Evolutionary conservation across 2,329 filamentous ascomycete genomes (phyloP), one percentile per base, ranked within the genome.

Genomic region (Remersonia thermophila): DNA sequence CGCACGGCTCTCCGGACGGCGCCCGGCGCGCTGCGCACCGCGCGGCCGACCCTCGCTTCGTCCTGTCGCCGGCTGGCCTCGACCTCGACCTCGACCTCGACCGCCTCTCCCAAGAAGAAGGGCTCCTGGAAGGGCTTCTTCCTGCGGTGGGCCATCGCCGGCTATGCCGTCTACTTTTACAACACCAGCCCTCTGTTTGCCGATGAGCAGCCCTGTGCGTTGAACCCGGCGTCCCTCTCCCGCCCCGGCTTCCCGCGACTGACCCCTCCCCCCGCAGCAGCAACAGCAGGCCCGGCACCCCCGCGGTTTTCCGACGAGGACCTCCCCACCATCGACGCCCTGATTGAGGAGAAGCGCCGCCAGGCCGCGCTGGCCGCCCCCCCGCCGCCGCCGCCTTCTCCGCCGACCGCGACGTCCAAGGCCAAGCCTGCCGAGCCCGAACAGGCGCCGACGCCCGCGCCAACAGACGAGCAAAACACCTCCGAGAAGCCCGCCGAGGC

Each of bases 151-250:
- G 83, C 77, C 46, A 55, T 91, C 38, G 87, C 84, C 0, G 69
- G 66, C 40, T 84, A 71, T 14, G 77, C 80, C 31, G 63, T 96
- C 33, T 98, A 96, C 64, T 95, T 83, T 61, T 98, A 96, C 60
- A 93, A 86, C 65, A 95, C 86, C 7, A 89, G 80, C 52, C 73
- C 77, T 36, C 67, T 85, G 15, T 96, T 96, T 58, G 83, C 86
- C 12, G 84, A 95, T 51, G 80, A 93, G 58, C 73, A 77, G 26
- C 61, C 71, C 49, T 71, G 86, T 93, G 71, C 27, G 39, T 36
- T 18, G n/a, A n/a, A n/a, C n/a, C 20, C 20, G 20, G 5, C 20
- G 9, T 23, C 20, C 20, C 20, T 20, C 15, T 16, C 20, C 20
- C 9, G 20, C 20, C 20, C 20, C 20, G 20, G 20, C 20, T 23